Percentiles rank a stretch among this genome's conserved stretches.
phyloP scores from a whole-genome alignment of 2,329 filamentous ascomycete species.

The Aspergillus neoniger region DNA sequence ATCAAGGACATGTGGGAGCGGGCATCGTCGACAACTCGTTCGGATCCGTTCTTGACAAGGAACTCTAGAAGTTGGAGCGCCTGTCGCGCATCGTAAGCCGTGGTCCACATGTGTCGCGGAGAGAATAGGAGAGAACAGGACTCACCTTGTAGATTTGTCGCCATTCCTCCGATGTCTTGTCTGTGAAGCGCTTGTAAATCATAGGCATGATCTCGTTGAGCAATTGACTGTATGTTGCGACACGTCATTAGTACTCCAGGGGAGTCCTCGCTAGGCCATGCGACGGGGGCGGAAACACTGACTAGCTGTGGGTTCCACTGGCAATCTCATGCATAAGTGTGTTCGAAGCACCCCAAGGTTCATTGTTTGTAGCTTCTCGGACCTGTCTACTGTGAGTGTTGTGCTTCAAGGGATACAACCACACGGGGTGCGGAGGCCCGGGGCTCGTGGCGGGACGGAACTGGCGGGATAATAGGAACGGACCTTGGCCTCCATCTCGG shows the following conservation, averaged over 20 bases:
- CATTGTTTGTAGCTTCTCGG: conserved; percentile 97
- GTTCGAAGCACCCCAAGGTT: conserved; percentile 88
- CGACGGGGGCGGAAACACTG: conserved; percentile 42
- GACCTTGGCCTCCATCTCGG: conserved; percentile 80
- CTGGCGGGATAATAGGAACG: conserved; percentile 23
- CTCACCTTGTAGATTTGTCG: conserved; percentile 94
- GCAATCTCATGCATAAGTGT: conserved; percentile 97
- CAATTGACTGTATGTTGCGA: conserved; percentile 67
- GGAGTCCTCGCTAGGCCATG: neutral
- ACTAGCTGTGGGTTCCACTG: conserved; percentile 98
- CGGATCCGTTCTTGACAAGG: conserved; percentile 95
- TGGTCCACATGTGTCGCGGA: neutral
- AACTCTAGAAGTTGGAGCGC: conserved; percentile 91
- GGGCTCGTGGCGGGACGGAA: conserved; percentile 9
- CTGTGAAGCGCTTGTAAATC: conserved; percentile 99
- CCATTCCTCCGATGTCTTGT: conserved; percentile 98
- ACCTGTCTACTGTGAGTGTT: conserved; percentile 58
- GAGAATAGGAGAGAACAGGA: neutral
- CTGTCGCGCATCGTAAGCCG: conserved; percentile 36
- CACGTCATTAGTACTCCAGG: conserved; percentile 17
- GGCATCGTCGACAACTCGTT: conserved; percentile 95
- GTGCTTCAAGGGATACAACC: conserved; percentile 4
- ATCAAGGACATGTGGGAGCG: conserved; percentile 91
- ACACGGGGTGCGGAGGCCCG: conserved; percentile 7
- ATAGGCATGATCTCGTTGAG: conserved; percentile 99